Base-by-base conservation (phyloP, 2,329 filamentous ascomycete species). In the Didymella lethalis region DNA sequence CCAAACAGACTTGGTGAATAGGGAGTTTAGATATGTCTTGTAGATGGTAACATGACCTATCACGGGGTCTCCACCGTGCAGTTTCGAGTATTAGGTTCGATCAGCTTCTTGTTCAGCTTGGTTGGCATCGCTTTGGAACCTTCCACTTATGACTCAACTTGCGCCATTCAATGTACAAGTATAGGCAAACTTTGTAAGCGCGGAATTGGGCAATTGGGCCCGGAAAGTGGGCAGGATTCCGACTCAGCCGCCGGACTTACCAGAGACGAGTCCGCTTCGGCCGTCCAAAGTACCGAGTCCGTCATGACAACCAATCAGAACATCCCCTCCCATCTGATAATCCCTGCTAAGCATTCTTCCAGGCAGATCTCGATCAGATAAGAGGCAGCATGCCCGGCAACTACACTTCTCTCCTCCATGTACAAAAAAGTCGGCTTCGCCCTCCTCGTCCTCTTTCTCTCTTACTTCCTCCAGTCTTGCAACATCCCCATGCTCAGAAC, bases 1-100 rank as follows among this genome's bases (percentile, higher is more conserved):
- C 25, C 53, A 61, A 26, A 68, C 65, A 7, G 65, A 67, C 45
- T 29, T 59, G 43, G 57, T 62, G 28, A 70, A 69, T 16, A 5
- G 16, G 32, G 32, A 36, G 5, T 36, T 36, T 23, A 44, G 61
- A 47, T 68, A 69, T 44, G 64, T 59, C 1, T 32, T 68, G 16
- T 68, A 25, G 12, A 8, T 31, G 5, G 28, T 29, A 23, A 23
- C 23, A 3, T 2, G 23, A 23, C 23, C 23, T 23, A 23, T 23
- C 23, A 23, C 23, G 23, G 23, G 23, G 23, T 23, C 23, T 23
- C 23, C 23, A 23, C 23, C 23, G 2, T 23, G 23, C 23, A 23
- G 23, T 23, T 23, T 23, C 23, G 23, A 23, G 3, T 23, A 23
- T 23, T 3, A 23, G 23, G 23, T 3, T 23, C 23, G 23, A 23